Evolutionary conservation across 2,329 filamentous ascomycete species (phyloP), one percentile per base, ranked within the genome.

Genomic region (Botrytis deweyae): DNA sequence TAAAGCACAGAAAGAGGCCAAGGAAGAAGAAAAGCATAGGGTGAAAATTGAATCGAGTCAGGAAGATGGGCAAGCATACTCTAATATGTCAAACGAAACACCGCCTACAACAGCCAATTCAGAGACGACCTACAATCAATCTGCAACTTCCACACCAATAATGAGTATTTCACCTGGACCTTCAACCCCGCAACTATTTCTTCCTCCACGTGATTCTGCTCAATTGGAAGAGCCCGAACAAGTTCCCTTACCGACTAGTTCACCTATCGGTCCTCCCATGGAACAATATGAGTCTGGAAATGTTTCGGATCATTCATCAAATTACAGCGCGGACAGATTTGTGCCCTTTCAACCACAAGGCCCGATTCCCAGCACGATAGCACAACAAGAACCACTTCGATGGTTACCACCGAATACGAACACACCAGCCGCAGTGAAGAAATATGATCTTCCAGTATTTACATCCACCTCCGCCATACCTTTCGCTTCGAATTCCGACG

Each of bases 291-390:
- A 73, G 18, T 40, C 8, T 4, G 72, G 66, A 33, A 73, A 73
- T n/a, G 18, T 61, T 33, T 73, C 71, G 61, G 71, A 69, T 40
- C 63, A 73, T 25, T 52, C 62, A 12, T 66, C 66, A 16, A 52
- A 42, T 55, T 36, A 74, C 18, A 76, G 78, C 10, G 75, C 80
- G 1, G 84, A 86, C 69, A 78, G 86, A 36, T 89, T 89, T 75
- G 82, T 89, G 38, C 84, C 84, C 0, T 89, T 89, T 75, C 86
- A 89, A 74, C 87, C 88, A 0, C 84, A 87, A n/a, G 88, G 87
- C 0, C 85, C 87, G 1, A 75, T 81, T 0, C 83, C 87, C 0
- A 79, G 81, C 6, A 70, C 84, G 0, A 75, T 85, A 25, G 77
- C 81, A 10, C 81, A 81, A 46, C 79, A 82, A 44, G 84, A 85